These are phyloP conservation scores for Coemansia erecta DNA, from an alignment of 192 early-diverging fungal species.

Conservation along the genomic window DNA sequence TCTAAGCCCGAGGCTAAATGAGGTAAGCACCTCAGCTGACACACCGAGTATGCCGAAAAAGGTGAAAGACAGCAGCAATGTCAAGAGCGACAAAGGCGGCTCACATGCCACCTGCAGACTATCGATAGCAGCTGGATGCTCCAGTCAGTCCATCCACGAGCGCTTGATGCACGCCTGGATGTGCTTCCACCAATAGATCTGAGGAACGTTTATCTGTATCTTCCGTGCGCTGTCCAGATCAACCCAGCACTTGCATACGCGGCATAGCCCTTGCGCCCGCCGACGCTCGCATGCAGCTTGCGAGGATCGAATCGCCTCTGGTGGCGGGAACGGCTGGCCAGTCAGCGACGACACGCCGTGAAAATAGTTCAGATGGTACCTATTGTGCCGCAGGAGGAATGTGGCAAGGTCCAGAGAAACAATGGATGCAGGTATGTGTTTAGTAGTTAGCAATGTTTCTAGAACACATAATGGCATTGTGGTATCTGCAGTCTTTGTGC, in stretches of 20 bases:
- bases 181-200: slow-evolving; percentile 59
- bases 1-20: no score
- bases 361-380: slow-evolving; percentile 56
- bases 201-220: slow-evolving; percentile 44
- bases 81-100: no score
- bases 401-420: no score
- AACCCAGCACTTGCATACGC: slow-evolving; percentile 48
- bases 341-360: slow-evolving; percentile 54
- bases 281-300: slow-evolving; percentile 1
- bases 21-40: no score
- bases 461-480: no score
- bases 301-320: slow-evolving; percentile 22
- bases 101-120: no score
- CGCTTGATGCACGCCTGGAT: slow-evolving; percentile 50
- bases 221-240: slow-evolving; percentile 36
- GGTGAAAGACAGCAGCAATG: no score
- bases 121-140: neutral
- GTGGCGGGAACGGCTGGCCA: slow-evolving; percentile 42
- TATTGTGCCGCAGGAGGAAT: slow-evolving; percentile 8
- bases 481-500: no score
- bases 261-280: slow-evolving; percentile 46
- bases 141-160: slow-evolving; percentile 15
- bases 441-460: neutral
- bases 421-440: neutral
- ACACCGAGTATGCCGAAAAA: no score